Evolutionary conservation across 2,329 filamentous ascomycete species (phyloP), one percentile per base, ranked within the genome.

Genomic region (Fusarium citri): DNA sequence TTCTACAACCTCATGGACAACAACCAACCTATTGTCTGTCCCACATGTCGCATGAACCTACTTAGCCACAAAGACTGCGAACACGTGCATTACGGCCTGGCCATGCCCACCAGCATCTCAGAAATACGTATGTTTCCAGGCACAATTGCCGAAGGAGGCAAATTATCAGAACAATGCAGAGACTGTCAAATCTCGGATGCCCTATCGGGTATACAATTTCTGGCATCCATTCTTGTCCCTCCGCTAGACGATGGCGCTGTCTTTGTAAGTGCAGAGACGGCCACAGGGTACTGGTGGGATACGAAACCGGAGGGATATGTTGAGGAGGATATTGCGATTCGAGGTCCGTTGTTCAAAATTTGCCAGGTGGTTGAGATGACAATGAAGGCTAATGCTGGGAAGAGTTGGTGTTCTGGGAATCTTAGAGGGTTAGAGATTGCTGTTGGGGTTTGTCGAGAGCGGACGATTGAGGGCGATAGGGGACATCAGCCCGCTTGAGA

Each of bases 91-190:
- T 31, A 23, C 5, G 68, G 67, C 9, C 50, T 56, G 49, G 50
- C 30, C 4, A 68, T 70, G 46, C 67, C 67, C 0, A 59, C 28
- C 3, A 64, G 22, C 2, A 28, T 55, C 18, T 22, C 34, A 2
- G 54, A 25, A 2, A 49, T 70, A 7, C 8, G 8, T 5, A 31
- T 14, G 1, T 68, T 47, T 11, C 67, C 50, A 4, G 54, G 3
- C 8, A 47, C 4, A 2, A 20, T 70, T 15, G 22, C 22, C 2
- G 64, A 68, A 18, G 55, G 66, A 0, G 64, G 54, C 10, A 25
- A n/a, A 16, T 20, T 68, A 6, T 20, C 59, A 3, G 46, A 56
- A 2, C 46, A 43, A 6, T 70, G 67, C 28, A 68, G 63, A 3
- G 22, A 68, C 2, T 70, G 67, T 6, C 25, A 59, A 12, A 46